A percentile compares a stretch with the other conserved stretches of the same genome.
phyloP scores from a whole-genome alignment of 2,329 filamentous ascomycete species.

The Purpureocillium takamizusanense region DNA sequence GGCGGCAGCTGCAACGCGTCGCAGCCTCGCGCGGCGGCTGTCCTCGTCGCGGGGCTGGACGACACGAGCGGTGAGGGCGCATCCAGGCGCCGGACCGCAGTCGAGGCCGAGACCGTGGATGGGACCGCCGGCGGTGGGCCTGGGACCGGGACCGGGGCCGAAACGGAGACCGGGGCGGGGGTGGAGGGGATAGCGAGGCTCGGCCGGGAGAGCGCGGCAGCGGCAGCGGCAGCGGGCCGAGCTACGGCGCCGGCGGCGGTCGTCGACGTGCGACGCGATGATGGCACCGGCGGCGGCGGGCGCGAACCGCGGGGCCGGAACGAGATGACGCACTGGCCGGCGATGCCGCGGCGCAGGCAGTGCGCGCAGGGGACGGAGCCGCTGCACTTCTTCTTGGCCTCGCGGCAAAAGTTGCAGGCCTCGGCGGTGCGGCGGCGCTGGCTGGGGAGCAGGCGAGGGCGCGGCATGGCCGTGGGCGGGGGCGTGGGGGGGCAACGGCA shows the following conservation, averaged over 20 bases:
- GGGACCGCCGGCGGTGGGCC: no score
- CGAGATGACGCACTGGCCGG: slow-evolving; percentile 24
- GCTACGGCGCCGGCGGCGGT: background rate
- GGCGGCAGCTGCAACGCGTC: slow-evolving; percentile 16
- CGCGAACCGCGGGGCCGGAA: slow-evolving; percentile 19
- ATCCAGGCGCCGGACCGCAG: no score
- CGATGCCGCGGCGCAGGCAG: slow-evolving; percentile 33
- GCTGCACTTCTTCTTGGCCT: slow-evolving; percentile 42
- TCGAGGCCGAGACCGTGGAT: no score
- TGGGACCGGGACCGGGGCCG: no score
- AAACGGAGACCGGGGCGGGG: no score
- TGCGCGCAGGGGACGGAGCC: slow-evolving; percentile 37
- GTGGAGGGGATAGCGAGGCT: no score
- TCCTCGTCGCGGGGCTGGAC: no score
- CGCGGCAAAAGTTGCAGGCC: slow-evolving; percentile 37
- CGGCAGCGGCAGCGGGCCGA: no score
- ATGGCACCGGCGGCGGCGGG: slow-evolving; percentile 5
- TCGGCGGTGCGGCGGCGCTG: slow-evolving; percentile 38
- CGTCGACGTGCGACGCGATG: no score
- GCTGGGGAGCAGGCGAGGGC: slow-evolving; percentile 38
- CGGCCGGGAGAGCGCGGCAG: no score
- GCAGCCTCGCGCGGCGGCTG: background rate
- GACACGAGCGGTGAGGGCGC: no score
- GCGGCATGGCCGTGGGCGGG: slow-evolving; percentile 31
- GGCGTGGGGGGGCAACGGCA: background rate